Evolutionary conservation across 768 basidiomycete genomes (phyloP).

Genomic region (Rhodotorula paludigena): DNA sequence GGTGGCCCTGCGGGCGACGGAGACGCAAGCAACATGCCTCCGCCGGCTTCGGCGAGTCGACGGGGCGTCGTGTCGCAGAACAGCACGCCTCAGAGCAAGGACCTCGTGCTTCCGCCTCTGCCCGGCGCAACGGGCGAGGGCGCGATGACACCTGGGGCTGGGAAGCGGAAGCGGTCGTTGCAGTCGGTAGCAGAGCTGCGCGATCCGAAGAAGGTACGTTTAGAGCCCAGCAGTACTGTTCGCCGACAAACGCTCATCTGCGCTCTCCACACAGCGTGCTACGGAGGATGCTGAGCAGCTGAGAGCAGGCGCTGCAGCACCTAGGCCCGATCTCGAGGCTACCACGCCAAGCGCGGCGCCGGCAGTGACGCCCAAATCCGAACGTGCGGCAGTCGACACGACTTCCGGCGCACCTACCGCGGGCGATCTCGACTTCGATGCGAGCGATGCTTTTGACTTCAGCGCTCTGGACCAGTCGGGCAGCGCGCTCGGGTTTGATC

Average conservation of each 20-base stretch:
- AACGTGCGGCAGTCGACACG: too few relatives aligned
- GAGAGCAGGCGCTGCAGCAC: too few relatives aligned
- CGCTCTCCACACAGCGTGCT: background rate
- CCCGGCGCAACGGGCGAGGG: background rate
- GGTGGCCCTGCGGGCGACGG: background rate
- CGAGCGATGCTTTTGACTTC: background rate
- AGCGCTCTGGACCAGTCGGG: too few relatives aligned
- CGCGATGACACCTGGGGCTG: background rate
- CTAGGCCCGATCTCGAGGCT: too few relatives aligned
- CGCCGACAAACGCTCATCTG: background rate
- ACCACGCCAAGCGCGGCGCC: too few relatives aligned
- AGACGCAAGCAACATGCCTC: slow-evolving; percentile 1
- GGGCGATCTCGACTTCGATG: background rate
- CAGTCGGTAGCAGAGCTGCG: background rate
- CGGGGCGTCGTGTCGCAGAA: too few relatives aligned
- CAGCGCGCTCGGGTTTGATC: background rate
- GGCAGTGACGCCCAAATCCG: too few relatives aligned
- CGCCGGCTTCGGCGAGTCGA: background rate
- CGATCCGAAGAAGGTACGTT: slow-evolving; percentile 9
- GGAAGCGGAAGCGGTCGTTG: background rate
- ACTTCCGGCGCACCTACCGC: background rate
- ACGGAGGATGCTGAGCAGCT: background rate
- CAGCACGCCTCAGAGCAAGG: background rate
- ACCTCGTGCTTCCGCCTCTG: background rate
- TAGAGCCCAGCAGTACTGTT: background rate